Evolutionary conservation across 345 rosid species (phyloP), one percentile per base, ranked within the genome.

Genomic region (Sapria himalayana): DNA sequence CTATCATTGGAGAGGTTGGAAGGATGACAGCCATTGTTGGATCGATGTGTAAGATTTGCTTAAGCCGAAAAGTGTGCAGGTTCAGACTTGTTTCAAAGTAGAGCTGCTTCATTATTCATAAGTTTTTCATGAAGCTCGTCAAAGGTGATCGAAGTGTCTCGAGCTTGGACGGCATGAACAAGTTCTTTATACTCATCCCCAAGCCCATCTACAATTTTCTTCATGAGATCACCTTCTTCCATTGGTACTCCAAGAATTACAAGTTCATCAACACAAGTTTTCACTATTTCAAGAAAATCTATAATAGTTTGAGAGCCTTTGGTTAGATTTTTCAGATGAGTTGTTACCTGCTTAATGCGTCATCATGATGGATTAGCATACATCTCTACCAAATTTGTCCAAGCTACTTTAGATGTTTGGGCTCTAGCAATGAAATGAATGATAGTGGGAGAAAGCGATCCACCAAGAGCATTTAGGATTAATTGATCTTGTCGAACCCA

Each of bases 111-210:
- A 11, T 1, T 1, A 6, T 35, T 35, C 15, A 35, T 3, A 35
- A 35, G 39, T 35, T 35, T 35, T 16, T 35, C 4, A 35, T 35
- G 39, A 6, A 35, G 39, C 9, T 35, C 39, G 6, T 11, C 39
- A 35, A 35, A 35, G 17, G 39, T 11, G 16, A 35, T 35, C 2
- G 39, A 6, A 3, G 4, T 35, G 4, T 35, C 39, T 11, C 4
- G 4, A 13, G 39, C 39, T 11, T 35, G n/a, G 16, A 35, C 4
- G 13, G 39, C 4, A 35, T 13, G 3, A 35, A 35, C 16, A 16
- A 35, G n/a, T 11, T 3, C n/a, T 35, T 35, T 35, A 19, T 35
- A 2, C 39, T 35, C 39, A 6, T 35, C 39, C 13, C 4, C 4
- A 16, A 35, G 39, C 6, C 4, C 39, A 11, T 35, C n/a, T n/a